These are phyloP conservation scores for Penicillium sp. DNA, from an alignment of 2,329 filamentous ascomycete species.

Conservation along the genomic window DNA sequence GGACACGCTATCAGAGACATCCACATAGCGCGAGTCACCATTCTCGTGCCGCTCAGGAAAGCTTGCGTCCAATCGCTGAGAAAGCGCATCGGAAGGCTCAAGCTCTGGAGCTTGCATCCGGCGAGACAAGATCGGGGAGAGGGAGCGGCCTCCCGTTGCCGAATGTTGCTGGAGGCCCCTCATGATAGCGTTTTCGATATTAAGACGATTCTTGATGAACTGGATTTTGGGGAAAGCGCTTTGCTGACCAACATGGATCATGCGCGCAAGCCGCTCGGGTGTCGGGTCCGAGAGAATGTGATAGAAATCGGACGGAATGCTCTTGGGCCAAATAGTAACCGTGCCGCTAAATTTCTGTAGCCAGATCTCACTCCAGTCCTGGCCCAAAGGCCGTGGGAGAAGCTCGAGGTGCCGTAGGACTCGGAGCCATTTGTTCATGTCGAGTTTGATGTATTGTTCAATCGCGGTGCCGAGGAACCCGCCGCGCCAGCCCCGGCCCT, in stretches of 20 bases:
- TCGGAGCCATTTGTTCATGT: slow-evolving; percentile 96
- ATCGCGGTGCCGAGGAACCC: slow-evolving; percentile 90
- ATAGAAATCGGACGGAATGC: slow-evolving; percentile 74
- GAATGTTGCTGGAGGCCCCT: slow-evolving; percentile 51
- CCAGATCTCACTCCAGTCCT: slow-evolving; percentile 97
- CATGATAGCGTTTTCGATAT: slow-evolving; percentile 71
- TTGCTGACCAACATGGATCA: slow-evolving; percentile 89
- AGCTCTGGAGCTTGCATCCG: slow-evolving; percentile 24
- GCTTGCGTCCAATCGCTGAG: slow-evolving; percentile 31
- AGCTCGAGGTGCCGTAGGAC: slow-evolving; percentile 91
- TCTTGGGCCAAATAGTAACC: slow-evolving; percentile 94
- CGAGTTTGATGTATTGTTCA: slow-evolving; percentile 94
- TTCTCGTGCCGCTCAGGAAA: slow-evolving; percentile 30
- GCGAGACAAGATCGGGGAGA: slow-evolving; percentile 34
- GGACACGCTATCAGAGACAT: slow-evolving; percentile 26
- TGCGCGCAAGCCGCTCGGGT: slow-evolving; percentile 71
- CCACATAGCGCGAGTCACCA: slow-evolving; percentile 26
- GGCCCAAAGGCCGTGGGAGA: slow-evolving; percentile 82
- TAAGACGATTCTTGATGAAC: slow-evolving; percentile 85
- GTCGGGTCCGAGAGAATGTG: slow-evolving; percentile 85
- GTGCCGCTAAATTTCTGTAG: slow-evolving; percentile 93
- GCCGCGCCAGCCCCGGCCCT: slow-evolving; percentile 91
- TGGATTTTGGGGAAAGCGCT: slow-evolving; percentile 88
- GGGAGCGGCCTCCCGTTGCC: slow-evolving; percentile 26
- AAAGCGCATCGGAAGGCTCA: slow-evolving; percentile 23